A percentile compares a stretch with the other conserved stretches of the same genome.
Conservation (phyloP, 208 protist genomes). For the Acanthamoeba healyi region DNA sequence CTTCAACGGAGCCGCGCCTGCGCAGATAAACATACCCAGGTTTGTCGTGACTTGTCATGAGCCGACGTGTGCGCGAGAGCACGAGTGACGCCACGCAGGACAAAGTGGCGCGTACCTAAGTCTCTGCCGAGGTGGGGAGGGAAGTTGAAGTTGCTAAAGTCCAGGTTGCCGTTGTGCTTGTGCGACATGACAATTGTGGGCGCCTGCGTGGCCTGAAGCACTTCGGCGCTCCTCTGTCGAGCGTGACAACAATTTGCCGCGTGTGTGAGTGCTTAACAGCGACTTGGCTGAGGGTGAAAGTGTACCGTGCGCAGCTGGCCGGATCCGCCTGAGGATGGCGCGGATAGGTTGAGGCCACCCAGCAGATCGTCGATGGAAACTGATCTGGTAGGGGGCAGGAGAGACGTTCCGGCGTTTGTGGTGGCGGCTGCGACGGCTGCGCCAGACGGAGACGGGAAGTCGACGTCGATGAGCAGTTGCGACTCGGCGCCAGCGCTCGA, state of each 20-base stretch:
- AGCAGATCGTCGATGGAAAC: neutral
- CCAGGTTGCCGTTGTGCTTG: slow-evolving; percentile 55
- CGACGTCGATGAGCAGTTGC: slow-evolving; percentile 2
- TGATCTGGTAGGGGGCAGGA: neutral
- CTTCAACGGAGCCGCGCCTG: neutral
- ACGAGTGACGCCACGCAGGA: neutral
- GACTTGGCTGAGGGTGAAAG: neutral
- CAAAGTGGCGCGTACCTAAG: neutral
- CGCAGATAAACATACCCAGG: neutral
- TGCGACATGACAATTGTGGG: neutral
- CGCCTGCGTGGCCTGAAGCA: neutral
- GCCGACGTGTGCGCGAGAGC: neutral
- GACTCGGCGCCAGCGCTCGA: too few relatives aligned
- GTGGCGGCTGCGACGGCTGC: neutral
- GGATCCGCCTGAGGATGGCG: neutral
- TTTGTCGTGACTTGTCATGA: too few relatives aligned
- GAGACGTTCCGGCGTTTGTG: neutral
- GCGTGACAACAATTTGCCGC: neutral
- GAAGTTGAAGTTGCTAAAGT: slow-evolving; percentile 70
- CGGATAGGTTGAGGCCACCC: neutral
- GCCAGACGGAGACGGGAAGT: neutral
- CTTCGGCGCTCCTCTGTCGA: neutral
- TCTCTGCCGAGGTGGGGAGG: neutral
- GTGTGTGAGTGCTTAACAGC: neutral
- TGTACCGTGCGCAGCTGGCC: neutral